Percentiles rank a stretch among this genome's conserved stretches.
Conservation (phyloP, 2,329 filamentous ascomycete species). For the Byssothecium circinans region DNA sequence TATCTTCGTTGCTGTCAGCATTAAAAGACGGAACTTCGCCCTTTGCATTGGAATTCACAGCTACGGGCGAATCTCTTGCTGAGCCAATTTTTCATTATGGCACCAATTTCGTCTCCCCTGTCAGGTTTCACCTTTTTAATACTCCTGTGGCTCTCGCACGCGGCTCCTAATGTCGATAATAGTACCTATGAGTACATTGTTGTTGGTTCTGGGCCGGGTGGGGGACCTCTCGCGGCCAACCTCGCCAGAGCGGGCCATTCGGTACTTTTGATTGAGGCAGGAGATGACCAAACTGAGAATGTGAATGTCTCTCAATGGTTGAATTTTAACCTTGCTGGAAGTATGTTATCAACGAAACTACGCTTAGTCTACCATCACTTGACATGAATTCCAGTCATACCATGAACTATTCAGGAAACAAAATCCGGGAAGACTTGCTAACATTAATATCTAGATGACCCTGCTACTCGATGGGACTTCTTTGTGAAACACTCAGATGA, state of each 20-base stretch:
- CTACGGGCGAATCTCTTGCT: neutral
- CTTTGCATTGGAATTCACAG: neutral
- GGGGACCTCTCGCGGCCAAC: slow-evolving; percentile 18
- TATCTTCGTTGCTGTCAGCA: neutral
- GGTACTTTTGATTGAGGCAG: slow-evolving; percentile 61
- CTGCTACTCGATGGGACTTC: slow-evolving; percentile 59
- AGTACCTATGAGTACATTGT: slow-evolving; percentile 61
- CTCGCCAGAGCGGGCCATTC: slow-evolving; percentile 53
- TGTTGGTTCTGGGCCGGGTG: slow-evolving; percentile 46
- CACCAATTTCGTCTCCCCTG: slow-evolving; percentile 10
- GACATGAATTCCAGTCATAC: too few species aligned
- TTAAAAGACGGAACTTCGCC: neutral
- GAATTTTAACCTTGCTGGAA: slow-evolving; percentile 57
- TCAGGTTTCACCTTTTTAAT: slow-evolving; percentile 10
- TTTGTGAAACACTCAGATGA: slow-evolving; percentile 63
- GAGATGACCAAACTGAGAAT: slow-evolving; percentile 56
- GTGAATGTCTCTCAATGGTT: slow-evolving; percentile 53
- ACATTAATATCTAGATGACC: neutral
- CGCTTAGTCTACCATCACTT: too few species aligned
- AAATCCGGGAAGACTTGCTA: neutral
- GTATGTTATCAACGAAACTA: slow-evolving; percentile 45
- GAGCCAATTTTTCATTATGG: slow-evolving; percentile 16
- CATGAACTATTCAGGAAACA: too few species aligned
- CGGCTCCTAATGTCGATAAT: slow-evolving; percentile 14
- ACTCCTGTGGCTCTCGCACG: slow-evolving; percentile 9